Evolutionary conservation across 73 alveolate species (phyloP), one percentile per base, ranked within the genome.

Genomic region (Paramecium caudatum): DNA sequence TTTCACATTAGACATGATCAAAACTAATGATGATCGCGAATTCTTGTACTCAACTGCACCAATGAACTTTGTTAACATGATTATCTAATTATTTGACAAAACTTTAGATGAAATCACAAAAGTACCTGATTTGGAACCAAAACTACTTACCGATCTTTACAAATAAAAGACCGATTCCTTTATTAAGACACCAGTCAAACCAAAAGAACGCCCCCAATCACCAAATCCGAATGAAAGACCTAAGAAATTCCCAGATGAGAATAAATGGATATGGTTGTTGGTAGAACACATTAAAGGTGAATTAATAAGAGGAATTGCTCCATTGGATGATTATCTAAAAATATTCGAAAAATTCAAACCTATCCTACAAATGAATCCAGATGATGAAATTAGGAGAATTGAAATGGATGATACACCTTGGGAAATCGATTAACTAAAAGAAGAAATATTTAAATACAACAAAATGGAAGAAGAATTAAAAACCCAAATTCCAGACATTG

Each of bases 251-350:
- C 98, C 98, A 5, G 99, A 98, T 92, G 99, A 97, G 84, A 96
- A 97, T 88, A 97, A 97, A 47, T 98, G 99, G 99, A 92, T 98
- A 10, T 98, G 99, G 99, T 98, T 97, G 48, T 94, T 96, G 69
- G 93, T 91, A 82, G 98, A 94, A 91, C 68, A 91, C 7, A 87
- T 98, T 45, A 94, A 93, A 15, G 90, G 43, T 3, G 95, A 96
- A 33, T 94, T 98, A 25, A 95, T 95, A 50, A 91, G 94, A 80
- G 99, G 99, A 5, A 95, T 98, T 82, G 95, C 94, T 69, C 99
- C 99, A 19, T 92, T 98, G 50, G 90, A 91, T 48, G 98, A 95
- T 37, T 98, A 97, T 90, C 90, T 98, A 49, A 95, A 96, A 82
- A 96, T 98, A 69, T 98, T 95, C 90, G 90, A 93, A 47, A 91